A percentile compares a stretch with the other conserved stretches of the same genome.
phyloP scores from a whole-genome alignment of 306 rosid species.

The Malus sylvestris region DNA sequence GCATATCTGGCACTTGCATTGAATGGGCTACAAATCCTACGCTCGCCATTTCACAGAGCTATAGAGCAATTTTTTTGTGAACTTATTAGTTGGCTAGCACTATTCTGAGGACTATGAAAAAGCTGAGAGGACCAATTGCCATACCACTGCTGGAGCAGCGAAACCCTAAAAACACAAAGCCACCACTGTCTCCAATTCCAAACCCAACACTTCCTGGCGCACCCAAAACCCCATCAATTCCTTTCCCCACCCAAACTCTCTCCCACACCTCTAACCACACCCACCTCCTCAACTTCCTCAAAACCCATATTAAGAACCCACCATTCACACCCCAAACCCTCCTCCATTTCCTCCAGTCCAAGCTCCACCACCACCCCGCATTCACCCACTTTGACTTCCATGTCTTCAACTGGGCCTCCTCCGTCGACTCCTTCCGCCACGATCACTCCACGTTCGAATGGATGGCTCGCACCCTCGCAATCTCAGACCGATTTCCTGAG shows the following conservation, averaged over 20 bases:
- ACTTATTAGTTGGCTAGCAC: too few species aligned
- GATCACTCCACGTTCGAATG: conserved; percentile 64
- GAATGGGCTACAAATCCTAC: too few species aligned
- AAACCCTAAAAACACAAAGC: conserved; percentile 3
- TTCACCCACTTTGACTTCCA: conserved; percentile 73
- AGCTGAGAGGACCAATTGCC: conserved; percentile 31
- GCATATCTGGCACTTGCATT: too few species aligned
- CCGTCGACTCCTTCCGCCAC: conserved; percentile 76
- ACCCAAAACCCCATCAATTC: conserved; percentile 17
- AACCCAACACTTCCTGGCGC: conserved; percentile 50
- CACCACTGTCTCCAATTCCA: conserved; percentile 35
- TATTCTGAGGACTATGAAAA: conserved; percentile 21
- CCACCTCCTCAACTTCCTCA: conserved; percentile 52
- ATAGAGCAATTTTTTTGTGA: too few species aligned
- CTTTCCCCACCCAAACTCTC: conserved; percentile 39
- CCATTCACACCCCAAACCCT: conserved; percentile 55
- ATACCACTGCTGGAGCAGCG: conserved; percentile 19
- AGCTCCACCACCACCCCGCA: conserved; percentile 72
- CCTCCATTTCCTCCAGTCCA: conserved; percentile 65
- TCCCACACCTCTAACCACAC: conserved; percentile 40
- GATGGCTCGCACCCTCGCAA: conserved; percentile 67
- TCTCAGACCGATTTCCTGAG: conserved; percentile 44
- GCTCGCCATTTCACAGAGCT: too few species aligned
- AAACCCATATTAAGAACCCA: conserved; percentile 38
- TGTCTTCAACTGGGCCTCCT: conserved; percentile 74